Percentiles rank a stretch among this genome's conserved stretches.
phyloP scores from a whole-genome alignment of 2,329 filamentous ascomycete species.

The Aspergillus piperis region DNA sequence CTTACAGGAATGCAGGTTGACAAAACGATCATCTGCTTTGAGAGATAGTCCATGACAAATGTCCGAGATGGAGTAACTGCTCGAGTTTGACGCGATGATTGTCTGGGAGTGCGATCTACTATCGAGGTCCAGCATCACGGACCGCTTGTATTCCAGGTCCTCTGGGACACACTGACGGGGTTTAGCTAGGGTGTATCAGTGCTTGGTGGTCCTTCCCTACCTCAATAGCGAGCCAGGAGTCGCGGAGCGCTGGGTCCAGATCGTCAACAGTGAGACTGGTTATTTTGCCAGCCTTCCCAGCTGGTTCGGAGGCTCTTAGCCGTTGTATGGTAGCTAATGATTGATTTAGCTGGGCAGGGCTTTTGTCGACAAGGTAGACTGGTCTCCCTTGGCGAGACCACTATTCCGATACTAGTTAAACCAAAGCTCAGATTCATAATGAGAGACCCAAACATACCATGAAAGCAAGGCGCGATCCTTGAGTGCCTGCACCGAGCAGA shows the following conservation, averaged over 20 bases:
- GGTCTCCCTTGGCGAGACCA: conserved; percentile 10
- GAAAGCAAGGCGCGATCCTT: conserved; percentile 11
- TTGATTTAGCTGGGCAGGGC: conserved; percentile 3
- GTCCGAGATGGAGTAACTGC: conserved; percentile 49
- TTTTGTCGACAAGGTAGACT: conserved; percentile 11
- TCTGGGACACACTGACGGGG: conserved; percentile 49
- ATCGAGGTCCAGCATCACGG: conserved; percentile 45
- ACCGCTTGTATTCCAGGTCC: conserved; percentile 44
- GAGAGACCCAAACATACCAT: conserved; percentile 3
- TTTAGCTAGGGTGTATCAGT: background rate
- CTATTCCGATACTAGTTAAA: background rate
- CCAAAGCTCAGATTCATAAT: background rate
- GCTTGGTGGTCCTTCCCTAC: background rate
- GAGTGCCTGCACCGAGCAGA: conserved; percentile 8
- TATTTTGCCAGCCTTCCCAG: background rate
- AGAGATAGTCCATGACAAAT: conserved; percentile 43
- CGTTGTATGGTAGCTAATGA: background rate
- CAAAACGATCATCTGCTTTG: conserved; percentile 37
- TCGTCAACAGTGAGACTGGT: background rate
- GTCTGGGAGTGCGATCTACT: conserved; percentile 35
- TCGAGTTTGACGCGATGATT: conserved; percentile 52
- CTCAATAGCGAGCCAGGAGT: conserved; percentile 12
- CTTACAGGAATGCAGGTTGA: conserved; percentile 50
- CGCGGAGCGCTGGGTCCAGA: background rate
- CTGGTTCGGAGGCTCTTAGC: background rate